Base-by-base conservation (phyloP, 2,329 filamentous ascomycete genomes). In the Fusarium guadeloupense region DNA sequence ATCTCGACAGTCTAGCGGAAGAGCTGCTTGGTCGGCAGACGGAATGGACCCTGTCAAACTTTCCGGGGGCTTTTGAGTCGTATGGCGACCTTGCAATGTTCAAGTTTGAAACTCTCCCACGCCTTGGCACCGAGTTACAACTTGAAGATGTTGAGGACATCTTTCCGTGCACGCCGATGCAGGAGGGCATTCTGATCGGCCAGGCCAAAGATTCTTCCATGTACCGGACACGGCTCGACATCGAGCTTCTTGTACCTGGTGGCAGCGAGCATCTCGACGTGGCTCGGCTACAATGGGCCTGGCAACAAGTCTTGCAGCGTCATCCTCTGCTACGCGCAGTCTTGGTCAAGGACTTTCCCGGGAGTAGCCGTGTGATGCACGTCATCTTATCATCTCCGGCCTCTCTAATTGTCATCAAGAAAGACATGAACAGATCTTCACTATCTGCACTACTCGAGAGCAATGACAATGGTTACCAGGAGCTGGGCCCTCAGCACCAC, bases 91-190 rank as follows among this genome's bases (percentile, higher is more conserved):
- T 37, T 21, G 31, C 10, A 6, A 12, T 13, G 9, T 50, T 50
- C 23, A n/a, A 37, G 31, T 21, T 9, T 23, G 39, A 40, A 3
- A 17, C 13, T 8, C 21, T 50, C 1, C 39, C 47, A n/a, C 25
- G 25, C 3, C 16, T 47, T 4, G 9, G 14, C 6, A 14, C 20
- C 3, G 13, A 16, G 1, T 14, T 52, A 9, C 28, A 34, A 5
- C 20, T 52, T 7, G 6, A 25, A 13, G 38, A 46, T 12, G 46
- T 59, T 1, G 34, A 58, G 6, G 49, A 51, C 14, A 35, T 61
- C 5, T 64, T 48, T n/a, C 57, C 53, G 9, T 60, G 57, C 13
- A 31, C 64, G 1, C 48, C 64, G 4, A 55, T 60, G 21, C 64
- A 67, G 23, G 59, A 64, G 12, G 60, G 53, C 12, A 54, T 64